Evolutionary conservation across 1,139 yeast genomes (phyloP).

Genomic region (Citeromyces siamensis): DNA sequence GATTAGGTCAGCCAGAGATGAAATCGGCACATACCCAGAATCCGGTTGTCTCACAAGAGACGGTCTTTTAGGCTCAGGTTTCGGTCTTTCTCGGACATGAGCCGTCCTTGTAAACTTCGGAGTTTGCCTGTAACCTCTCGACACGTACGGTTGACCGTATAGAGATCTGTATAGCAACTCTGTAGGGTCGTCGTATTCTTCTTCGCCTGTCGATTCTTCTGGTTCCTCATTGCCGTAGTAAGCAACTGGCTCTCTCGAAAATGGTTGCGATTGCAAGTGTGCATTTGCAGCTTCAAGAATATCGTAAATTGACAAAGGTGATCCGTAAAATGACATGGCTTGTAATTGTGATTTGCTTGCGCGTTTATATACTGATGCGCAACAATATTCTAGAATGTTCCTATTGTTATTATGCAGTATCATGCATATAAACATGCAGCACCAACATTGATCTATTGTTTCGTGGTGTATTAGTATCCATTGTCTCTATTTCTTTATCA

Average conservation of each 20-base stretch:
- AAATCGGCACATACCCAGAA: background rate
- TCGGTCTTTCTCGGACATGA: slow-evolving; percentile 2
- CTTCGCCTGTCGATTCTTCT: slow-evolving; percentile 4
- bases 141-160: slow-evolving; percentile 6
- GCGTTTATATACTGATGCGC: background rate
- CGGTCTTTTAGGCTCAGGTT: background rate
- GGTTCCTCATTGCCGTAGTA: slow-evolving; percentile 3
- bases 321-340: background rate
- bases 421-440: background rate
- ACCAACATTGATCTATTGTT: background rate
- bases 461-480: background rate
- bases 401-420: background rate
- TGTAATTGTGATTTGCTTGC: background rate
- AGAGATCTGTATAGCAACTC: slow-evolving; percentile 8
- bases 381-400: slow-evolving; percentile 1
- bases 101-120: background rate
- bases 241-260: background rate
- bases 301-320: background rate
- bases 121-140: background rate
- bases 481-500: background rate
- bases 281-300: slow-evolving; percentile 1
- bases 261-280: background rate
- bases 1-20: background rate
- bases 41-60: background rate
- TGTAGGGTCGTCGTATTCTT: slow-evolving; percentile 3